Evolutionary conservation across 2,329 filamentous ascomycete genomes (phyloP), one percentile per base, ranked within the genome.

Genomic region (Neobulgaria alba): DNA sequence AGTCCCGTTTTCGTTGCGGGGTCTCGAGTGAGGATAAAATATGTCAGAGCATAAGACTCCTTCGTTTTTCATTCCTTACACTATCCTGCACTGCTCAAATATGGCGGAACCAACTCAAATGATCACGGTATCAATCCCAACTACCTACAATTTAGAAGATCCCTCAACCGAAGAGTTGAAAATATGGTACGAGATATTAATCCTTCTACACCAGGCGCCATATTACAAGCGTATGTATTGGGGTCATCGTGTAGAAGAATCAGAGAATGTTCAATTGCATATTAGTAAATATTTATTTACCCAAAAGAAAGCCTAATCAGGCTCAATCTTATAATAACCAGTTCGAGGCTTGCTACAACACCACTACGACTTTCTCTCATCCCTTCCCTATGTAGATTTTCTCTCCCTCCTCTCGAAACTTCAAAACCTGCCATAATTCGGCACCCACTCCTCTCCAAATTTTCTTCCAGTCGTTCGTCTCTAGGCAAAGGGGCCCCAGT

Each of bases 141-240:
- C 29, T 14, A 31, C 17, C 8, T n/a, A 5, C 7, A n/a, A 19
- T 10, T 10, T 42, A 20, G 33, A 37, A 26, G 15, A 36, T 12
- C 5, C 15, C 1, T 19, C 18, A 3, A 26, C 38, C 4, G 15
- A 21, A 18, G 19, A 15, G 4, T 32, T 32, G 4, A 41, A 26
- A 23, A 21, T 18, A 7, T 41, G 33, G 39, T 16, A 36, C 10
- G 16, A 29, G 10, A 19, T 36, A 12, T 29, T 42, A 14, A 19
- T 32, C 3, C 3, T 38, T 3, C 10, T 41, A 5, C 15, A 30
- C 7, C 15, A 15, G 19, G n/a, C 12, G 10, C 14, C 29, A 3
- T 57, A 53, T 2, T 59, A 60, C 36, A 35, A 42, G 8, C 49
- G 54, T 2, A 46, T 61, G 3, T 57, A 58, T 36, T 63, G 56